phyloP scores from a whole-genome alignment of 805 yeast species.

The Metschnikowia reukaufii region DNA sequence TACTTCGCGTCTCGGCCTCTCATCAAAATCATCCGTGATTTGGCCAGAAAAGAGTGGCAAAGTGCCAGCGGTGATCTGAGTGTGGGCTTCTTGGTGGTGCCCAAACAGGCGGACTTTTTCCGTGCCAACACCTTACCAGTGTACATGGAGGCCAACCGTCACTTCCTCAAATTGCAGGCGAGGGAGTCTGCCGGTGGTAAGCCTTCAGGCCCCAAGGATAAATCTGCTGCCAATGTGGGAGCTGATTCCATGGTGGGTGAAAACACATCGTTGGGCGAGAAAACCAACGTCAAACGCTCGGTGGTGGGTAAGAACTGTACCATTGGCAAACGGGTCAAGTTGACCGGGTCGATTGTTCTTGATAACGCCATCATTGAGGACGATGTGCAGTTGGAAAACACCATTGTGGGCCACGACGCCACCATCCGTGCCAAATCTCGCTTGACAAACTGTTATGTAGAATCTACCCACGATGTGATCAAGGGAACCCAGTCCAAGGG shows the following conservation, averaged over 20 bases:
- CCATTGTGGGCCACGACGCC: constrained; percentile 74
- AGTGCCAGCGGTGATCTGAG: constrained; percentile 60
- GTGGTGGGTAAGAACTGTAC: constrained; percentile 72
- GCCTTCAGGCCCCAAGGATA: constrained; percentile 42
- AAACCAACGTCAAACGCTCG: constrained; percentile 81
- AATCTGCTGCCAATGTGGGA: constrained; percentile 73
- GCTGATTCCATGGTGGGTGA: constrained; percentile 80
- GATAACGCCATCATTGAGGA: constrained; percentile 74
- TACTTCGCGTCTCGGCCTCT: constrained; percentile 50
- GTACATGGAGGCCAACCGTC: constrained; percentile 86
- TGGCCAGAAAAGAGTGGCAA: constrained; percentile 91
- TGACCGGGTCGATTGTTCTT: constrained; percentile 81
- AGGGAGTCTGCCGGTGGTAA: constrained; percentile 30
- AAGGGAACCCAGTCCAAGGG: constrained; percentile 56
- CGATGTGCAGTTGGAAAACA: constrained; percentile 79
- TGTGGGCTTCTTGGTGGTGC: constrained; percentile 69
- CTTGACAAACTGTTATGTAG: constrained; percentile 81
- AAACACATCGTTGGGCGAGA: constrained; percentile 69
- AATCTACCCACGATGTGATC: constrained; percentile 70
- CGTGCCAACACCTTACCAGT: constrained; percentile 78
- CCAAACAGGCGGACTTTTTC: constrained; percentile 66
- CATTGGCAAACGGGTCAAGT: constrained; percentile 83
- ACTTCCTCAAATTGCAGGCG: constrained; percentile 66
- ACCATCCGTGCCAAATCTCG: constrained; percentile 62
- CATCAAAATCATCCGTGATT: constrained; percentile 73